Evolutionary conservation across 306 rosid species (phyloP).

Genomic region (Lathyrus aphaca): DNA sequence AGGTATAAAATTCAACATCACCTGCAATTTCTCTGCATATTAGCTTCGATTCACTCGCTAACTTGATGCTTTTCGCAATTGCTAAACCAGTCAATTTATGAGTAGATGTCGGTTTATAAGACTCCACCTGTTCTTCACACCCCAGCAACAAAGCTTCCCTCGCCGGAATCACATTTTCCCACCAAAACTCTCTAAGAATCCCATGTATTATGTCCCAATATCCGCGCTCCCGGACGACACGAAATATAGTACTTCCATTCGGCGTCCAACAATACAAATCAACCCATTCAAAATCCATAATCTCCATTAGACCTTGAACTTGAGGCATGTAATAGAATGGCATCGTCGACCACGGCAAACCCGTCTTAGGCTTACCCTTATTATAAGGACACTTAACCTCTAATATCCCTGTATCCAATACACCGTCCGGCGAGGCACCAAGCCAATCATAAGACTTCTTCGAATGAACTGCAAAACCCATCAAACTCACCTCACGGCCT

Average conservation of each 20-base stretch:
- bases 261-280: constrained; percentile 94
- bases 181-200: constrained; percentile 87
- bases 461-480: constrained; percentile 79
- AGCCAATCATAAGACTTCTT: constrained; percentile 71
- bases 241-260: constrained; percentile 89
- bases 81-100: constrained; percentile 80
- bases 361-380: constrained; percentile 92
- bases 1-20: constrained; percentile 64
- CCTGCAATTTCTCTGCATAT: constrained; percentile 83
- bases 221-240: constrained; percentile 60
- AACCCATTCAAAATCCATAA: constrained; percentile 88
- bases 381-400: constrained; percentile 97
- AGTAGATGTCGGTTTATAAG: constrained; percentile 65
- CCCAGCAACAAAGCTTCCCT: constrained; percentile 70
- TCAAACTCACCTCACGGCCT: constrained; percentile 63
- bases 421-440: constrained; percentile 97
- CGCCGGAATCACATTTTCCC: constrained; percentile 94
- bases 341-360: constrained; percentile 79
- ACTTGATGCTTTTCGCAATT: constrained; percentile 65
- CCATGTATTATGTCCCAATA: constrained; percentile 82
- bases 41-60: constrained; percentile 77
- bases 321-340: constrained; percentile 99
- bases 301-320: constrained; percentile 94
- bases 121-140: constrained; percentile 54
- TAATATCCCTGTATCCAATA: constrained; percentile 80